Evolutionary conservation across 371 early-diverging fungal species (phyloP).

Genomic region (Actinomortierella wolfii): DNA sequence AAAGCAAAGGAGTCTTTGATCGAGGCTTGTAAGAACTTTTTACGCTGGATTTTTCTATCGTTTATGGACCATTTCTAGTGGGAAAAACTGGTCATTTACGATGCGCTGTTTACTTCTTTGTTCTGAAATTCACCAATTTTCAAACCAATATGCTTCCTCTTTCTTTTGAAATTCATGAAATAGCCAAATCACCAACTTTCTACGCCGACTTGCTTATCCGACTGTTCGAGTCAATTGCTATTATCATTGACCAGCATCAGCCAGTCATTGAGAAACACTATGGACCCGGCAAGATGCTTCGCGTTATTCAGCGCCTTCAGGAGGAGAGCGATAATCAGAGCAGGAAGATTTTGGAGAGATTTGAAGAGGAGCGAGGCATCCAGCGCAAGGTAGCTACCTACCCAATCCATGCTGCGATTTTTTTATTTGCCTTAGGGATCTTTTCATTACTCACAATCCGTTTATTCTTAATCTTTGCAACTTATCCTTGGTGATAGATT

Average conservation of each 20-base stretch:
- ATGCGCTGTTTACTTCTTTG: neutral
- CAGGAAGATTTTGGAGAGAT: constrained; percentile 75
- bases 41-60: no score
- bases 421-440: neutral
- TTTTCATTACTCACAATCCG: neutral
- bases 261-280: constrained; percentile 82
- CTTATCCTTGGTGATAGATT: constrained; percentile 13
- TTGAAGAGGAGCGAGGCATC: constrained; percentile 72
- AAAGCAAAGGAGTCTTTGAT: constrained; percentile 72
- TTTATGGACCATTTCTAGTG: neutral
- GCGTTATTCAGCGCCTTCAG: constrained; percentile 85
- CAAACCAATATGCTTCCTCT: constrained; percentile 2
- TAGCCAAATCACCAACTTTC: constrained; percentile 56
- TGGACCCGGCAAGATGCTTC: constrained; percentile 85
- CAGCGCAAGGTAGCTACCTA: constrained; percentile 57
- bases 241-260: constrained; percentile 83
- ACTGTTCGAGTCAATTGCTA: constrained; percentile 88
- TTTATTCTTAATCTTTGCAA: neutral
- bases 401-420: neutral
- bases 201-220: constrained; percentile 77
- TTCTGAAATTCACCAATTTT: no score
- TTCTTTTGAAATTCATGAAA: constrained; percentile 13
- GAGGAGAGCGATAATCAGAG: constrained; percentile 85
- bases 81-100: neutral
- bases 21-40: constrained; percentile 45